Conservation (phyloP, 164 flowering plant species). For the Piper longum region DNA sequence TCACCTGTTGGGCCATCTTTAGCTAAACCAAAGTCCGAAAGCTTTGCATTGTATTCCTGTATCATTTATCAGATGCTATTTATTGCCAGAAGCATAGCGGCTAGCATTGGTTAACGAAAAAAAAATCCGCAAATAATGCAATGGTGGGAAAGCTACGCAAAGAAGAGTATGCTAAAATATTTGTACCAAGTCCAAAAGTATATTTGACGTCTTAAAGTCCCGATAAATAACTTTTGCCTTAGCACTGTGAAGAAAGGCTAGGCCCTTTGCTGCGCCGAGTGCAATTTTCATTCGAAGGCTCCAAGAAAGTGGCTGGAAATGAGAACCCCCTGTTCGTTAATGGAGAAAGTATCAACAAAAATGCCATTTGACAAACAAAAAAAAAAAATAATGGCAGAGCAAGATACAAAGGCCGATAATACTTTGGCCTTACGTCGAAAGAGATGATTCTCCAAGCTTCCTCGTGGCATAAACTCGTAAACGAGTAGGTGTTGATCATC, state of each 20-base stretch:
- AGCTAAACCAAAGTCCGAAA: conserved; percentile 90
- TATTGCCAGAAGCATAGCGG: no score
- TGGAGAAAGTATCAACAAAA: neutral
- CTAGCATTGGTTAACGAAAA: neutral
- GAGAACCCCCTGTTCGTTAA: conserved; percentile 15
- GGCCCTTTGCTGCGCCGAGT: conserved; percentile 27
- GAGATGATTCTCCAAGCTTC: conserved; percentile 77
- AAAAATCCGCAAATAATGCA: no score
- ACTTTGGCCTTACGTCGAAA: conserved; percentile 51
- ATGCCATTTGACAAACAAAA: neutral
- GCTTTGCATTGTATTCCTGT: conserved; percentile 66
- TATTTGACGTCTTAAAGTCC: conserved; percentile 20
- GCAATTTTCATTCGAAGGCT: conserved; percentile 25
- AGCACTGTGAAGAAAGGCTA: conserved; percentile 27
- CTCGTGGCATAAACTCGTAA: conserved; percentile 73
- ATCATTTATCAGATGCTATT: neutral
- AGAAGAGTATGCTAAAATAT: neutral
- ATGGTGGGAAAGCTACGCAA: neutral
- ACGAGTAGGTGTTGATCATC: conserved; percentile 74
- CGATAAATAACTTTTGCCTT: conserved; percentile 20
- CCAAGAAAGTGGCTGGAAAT: conserved; percentile 26
- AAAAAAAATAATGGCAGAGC: no score
- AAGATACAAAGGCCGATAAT: neutral
- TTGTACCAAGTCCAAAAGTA: conserved; percentile 23
- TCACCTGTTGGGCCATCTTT: conserved; percentile 82